These are phyloP conservation scores for Trichoderma koningiopsis DNA, from an alignment of 2,329 filamentous ascomycete genomes.

Conservation along the genomic window DNA sequence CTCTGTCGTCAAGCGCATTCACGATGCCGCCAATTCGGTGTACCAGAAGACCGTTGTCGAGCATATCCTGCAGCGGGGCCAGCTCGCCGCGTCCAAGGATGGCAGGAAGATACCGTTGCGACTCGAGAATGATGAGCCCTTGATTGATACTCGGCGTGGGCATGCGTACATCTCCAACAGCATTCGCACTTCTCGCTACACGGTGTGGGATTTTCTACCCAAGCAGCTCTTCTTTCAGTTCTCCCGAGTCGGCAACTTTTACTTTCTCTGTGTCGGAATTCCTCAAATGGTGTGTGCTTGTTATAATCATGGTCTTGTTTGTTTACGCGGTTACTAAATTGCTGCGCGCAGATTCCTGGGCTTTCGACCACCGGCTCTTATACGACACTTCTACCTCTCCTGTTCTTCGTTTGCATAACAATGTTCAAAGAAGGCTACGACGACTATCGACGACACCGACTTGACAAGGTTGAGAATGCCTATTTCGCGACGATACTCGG, in stretches of 20 bases:
- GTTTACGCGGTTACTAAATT: constrained; percentile 44
- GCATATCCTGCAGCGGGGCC: constrained; percentile 63
- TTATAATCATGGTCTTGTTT: neutral
- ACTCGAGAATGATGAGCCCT: constrained; percentile 42
- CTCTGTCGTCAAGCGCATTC: constrained; percentile 28
- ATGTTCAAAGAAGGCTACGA: constrained; percentile 87
- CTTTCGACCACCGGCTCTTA: constrained; percentile 75
- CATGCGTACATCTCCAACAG: constrained; percentile 57
- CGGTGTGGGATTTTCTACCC: constrained; percentile 79
- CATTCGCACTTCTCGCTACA: constrained; percentile 84
- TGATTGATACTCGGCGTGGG: constrained; percentile 55
- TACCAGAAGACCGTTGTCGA: constrained; percentile 48
- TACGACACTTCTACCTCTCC: constrained; percentile 72
- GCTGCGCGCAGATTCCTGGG: constrained; percentile 59
- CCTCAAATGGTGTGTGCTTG: constrained; percentile 63
- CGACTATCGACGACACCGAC: constrained; percentile 74
- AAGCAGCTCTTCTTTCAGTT: constrained; percentile 86
- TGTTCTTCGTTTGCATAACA: constrained; percentile 78
- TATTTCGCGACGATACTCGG: constrained; percentile 51
- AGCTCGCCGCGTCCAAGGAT: constrained; percentile 71
- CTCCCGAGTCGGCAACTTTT: constrained; percentile 82
- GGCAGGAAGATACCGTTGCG: constrained; percentile 57
- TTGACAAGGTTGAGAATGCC: constrained; percentile 81
- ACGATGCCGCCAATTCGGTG: constrained; percentile 29
- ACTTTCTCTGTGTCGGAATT: constrained; percentile 82